phyloP scores from a whole-genome alignment of 495 filamentous ascomycete species.

The Tuber microsphaerosporum region DNA sequence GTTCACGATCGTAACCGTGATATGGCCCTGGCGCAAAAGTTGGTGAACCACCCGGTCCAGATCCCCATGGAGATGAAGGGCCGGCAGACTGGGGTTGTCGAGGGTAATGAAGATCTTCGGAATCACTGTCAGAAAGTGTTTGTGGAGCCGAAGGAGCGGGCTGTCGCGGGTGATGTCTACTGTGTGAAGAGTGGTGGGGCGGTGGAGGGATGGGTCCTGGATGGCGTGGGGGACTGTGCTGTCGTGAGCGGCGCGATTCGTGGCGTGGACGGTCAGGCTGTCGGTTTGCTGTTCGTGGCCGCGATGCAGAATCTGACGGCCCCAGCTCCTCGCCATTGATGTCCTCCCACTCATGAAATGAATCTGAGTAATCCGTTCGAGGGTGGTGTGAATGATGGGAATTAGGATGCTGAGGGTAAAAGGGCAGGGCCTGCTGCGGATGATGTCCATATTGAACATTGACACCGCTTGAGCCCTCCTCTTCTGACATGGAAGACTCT shows the following conservation, averaged over 20 bases:
- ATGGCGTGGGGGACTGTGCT: conserved; percentile 29
- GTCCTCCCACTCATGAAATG: conserved; percentile 42
- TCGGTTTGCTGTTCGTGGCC: conserved; percentile 48
- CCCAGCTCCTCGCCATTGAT: conserved; percentile 58
- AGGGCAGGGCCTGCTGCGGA: conserved; percentile 18
- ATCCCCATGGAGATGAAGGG: conserved; percentile 29
- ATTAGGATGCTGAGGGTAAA: conserved; percentile 11
- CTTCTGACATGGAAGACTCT: conserved; percentile 36
- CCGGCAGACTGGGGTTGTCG: conserved; percentile 28
- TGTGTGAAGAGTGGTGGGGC: conserved; percentile 22
- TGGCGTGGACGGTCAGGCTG: conserved; percentile 16
- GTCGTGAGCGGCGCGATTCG: conserved; percentile 20
- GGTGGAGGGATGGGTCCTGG: conserved; percentile 17
- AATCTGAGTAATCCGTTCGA: conserved; percentile 39
- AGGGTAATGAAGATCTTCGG: conserved; percentile 35
- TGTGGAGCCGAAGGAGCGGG: conserved; percentile 37
- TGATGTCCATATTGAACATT: conserved; percentile 32
- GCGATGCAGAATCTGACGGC: conserved; percentile 76
- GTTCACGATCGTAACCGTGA: conserved; percentile 19
- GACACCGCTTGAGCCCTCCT: conserved; percentile 38
- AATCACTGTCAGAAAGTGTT: conserved; percentile 38
- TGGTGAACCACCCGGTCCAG: conserved; percentile 15
- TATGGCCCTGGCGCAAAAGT: conserved; percentile 31
- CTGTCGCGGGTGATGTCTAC: conserved; percentile 25
- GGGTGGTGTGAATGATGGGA: conserved; percentile 36